A percentile compares a stretch with the other conserved stretches of the same genome.
Conservation (phyloP, 768 basidiomycete genomes). For the Podaxis sp. region DNA sequence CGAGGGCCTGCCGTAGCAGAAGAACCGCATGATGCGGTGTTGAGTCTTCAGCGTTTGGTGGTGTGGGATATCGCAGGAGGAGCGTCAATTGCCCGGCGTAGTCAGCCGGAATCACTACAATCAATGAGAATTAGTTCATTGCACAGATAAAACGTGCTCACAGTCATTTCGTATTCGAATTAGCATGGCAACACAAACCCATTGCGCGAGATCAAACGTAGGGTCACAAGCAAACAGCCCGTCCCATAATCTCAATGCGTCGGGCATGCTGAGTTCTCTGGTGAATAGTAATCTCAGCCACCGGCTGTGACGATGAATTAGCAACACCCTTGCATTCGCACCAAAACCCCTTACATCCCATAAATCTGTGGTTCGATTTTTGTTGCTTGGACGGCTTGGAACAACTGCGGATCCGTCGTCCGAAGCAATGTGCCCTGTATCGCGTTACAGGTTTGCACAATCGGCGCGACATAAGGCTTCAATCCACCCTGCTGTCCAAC, state of each 20-base stretch:
- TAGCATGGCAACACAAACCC: conserved; percentile 93
- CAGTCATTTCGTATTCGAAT: conserved; percentile 88
- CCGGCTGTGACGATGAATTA: conserved; percentile 49
- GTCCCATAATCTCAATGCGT: conserved; percentile 93
- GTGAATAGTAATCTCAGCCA: conserved; percentile 95
- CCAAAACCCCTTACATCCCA: conserved; percentile 67
- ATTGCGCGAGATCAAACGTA: conserved; percentile 72
- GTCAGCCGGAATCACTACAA: conserved; percentile 78
- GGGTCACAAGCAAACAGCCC: conserved; percentile 89
- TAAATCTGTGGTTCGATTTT: conserved; percentile 97
- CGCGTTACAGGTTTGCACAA: conserved; percentile 77
- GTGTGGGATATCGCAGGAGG: conserved; percentile 82
- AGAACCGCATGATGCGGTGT: conserved; percentile 59
- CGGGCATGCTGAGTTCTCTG: conserved; percentile 79
- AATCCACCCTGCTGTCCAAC: conserved; percentile 47
- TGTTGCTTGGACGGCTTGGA: conserved; percentile 68
- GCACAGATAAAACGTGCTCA: conserved; percentile 37
- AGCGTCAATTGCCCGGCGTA: conserved; percentile 83
- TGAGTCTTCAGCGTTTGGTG: conserved; percentile 32
- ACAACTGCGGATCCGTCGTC: conserved; percentile 76
- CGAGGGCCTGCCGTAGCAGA: conserved; percentile 81
- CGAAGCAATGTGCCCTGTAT: conserved; percentile 76
- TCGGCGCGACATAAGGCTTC: conserved; percentile 76
- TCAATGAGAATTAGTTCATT: neutral
- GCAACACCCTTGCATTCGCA: conserved; percentile 1